These are phyloP conservation scores for Aureobasidium sp. DNA, from an alignment of 2,329 filamentous ascomycete species.

Conservation along the genomic window DNA sequence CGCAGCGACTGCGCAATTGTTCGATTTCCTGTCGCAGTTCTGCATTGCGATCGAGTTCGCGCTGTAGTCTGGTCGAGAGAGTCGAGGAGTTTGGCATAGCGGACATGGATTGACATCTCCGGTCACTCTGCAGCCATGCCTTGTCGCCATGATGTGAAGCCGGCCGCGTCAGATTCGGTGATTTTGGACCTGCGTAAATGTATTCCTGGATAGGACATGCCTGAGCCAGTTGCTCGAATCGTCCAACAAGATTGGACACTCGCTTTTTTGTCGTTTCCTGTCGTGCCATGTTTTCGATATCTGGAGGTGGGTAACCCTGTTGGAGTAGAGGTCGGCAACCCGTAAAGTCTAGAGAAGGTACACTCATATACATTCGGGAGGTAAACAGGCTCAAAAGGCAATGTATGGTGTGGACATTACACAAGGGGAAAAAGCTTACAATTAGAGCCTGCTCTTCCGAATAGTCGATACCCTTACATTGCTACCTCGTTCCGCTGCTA, in stretches of 20 bases:
- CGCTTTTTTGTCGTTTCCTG: neutral
- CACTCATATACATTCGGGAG: too few relatives aligned
- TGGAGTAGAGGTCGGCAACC: neutral
- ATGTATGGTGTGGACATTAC: too few relatives aligned
- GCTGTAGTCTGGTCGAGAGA: neutral
- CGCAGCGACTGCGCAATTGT: neutral
- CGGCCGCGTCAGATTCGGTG: neutral
- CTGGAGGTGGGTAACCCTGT: neutral
- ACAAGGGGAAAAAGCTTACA: neutral
- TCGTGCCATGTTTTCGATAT: neutral
- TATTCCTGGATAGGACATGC: constrained; percentile 35
- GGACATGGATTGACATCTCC: neutral
- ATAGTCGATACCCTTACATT: neutral
- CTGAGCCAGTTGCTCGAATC: constrained; percentile 23
- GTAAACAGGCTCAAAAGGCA: too few relatives aligned
- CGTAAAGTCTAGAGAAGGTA: neutral
- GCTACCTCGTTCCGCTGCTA: neutral
- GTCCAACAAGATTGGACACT: constrained; percentile 11
- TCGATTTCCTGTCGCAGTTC: neutral
- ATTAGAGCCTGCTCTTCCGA: neutral
- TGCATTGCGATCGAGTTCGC: neutral
- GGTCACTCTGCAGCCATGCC: neutral
- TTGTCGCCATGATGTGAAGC: neutral
- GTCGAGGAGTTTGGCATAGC: neutral
- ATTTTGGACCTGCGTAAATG: constrained; percentile 16